Base-by-base conservation (phyloP, 352 stramenopile genomes). In the Phytophthora sojae region DNA sequence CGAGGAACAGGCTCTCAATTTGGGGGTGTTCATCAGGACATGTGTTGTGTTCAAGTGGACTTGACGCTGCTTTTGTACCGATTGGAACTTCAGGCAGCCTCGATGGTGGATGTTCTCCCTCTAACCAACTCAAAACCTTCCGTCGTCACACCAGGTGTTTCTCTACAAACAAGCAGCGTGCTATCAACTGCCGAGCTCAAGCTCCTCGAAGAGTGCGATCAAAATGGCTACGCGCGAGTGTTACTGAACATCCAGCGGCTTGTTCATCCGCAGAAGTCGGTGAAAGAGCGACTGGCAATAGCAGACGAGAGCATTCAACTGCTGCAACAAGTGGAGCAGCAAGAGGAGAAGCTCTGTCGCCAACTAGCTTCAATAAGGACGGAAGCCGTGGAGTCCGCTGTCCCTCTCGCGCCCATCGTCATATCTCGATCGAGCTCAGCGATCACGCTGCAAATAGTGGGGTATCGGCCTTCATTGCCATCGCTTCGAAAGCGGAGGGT, bases 41-140 rank as follows among this genome's bases (percentile, higher is more conserved):
- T 92, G n/a, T 77, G 64, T 17, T 91, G 86, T 35, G 44, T 87
- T 5, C 81, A 94, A 70, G 74, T 77, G 0, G 86, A 94, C 47
- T 57, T 88, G 23, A 30, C 77, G 4, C 60, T 91, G 7, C 26
- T 88, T 25, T 52, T 90, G 7, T 93, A 88, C 35, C 73, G 87
- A 29, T 39, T 80, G 50, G 86, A 94, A 56, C 60, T 94, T 3
- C 71, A 93, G 37, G 77, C 75, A 30, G 80, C 79, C 11, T 65
- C 53, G n/a, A 53, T 65, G 17, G 49, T 81, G 0, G 79, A 90
- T 25, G 52, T 54, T 0, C 44, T 79, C n/a, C 69, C 69, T 26
- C 60, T 47, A 26, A 70, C 67, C 25, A 60, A 35, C 37, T 66
- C 26, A 3, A 67, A 55, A 25, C 19, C 51, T 42, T 47, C 62